Percentiles rank a stretch among this genome's conserved stretches.
These are phyloP conservation scores for Viscum album DNA, from an alignment of 177 flowering plant genomes.

Conservation along the genomic window DNA sequence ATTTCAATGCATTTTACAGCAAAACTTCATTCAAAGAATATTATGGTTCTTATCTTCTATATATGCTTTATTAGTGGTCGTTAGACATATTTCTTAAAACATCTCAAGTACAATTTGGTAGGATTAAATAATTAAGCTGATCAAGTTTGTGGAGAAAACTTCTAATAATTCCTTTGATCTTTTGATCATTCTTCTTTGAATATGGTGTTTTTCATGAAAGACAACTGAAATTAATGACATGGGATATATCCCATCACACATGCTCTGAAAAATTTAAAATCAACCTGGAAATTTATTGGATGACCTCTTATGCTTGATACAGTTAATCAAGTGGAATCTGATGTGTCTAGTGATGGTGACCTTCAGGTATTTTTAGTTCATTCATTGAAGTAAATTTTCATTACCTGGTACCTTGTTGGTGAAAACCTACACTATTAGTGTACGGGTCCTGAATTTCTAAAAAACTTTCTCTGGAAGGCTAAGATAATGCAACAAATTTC, in stretches of 20 bases:
- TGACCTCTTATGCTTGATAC: constrained; percentile 13
- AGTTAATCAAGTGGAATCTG: constrained; percentile 30
- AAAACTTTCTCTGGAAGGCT: too few relatives aligned
- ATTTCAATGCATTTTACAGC: constrained; percentile 65
- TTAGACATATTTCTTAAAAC: too few relatives aligned
- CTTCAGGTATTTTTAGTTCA: constrained; percentile 61
- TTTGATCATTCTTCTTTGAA: too few relatives aligned
- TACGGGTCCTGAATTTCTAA: too few relatives aligned
- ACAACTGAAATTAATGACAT: too few relatives aligned
- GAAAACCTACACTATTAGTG: too few relatives aligned
- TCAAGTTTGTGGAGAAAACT: constrained; percentile 48
- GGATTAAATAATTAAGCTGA: constrained; percentile 65
- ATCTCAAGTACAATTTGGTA: constrained; percentile 18
- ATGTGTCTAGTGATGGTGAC: constrained; percentile 28
- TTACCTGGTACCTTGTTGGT: too few relatives aligned
- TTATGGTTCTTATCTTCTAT: too few relatives aligned
- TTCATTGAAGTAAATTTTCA: too few relatives aligned
- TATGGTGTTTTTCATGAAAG: too few relatives aligned
- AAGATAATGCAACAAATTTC: too few relatives aligned
- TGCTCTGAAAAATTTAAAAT: neutral
- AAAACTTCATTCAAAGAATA: constrained; percentile 63
- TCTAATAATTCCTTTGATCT: constrained; percentile 33
- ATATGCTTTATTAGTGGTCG: too few relatives aligned
- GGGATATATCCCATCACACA: neutral
- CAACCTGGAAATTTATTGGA: neutral